A percentile compares a stretch with the other conserved stretches of the same genome.
These are phyloP conservation scores for Chaetomium globosum DNA, from an alignment of 2,329 filamentous ascomycete species.

Conservation along the genomic window DNA sequence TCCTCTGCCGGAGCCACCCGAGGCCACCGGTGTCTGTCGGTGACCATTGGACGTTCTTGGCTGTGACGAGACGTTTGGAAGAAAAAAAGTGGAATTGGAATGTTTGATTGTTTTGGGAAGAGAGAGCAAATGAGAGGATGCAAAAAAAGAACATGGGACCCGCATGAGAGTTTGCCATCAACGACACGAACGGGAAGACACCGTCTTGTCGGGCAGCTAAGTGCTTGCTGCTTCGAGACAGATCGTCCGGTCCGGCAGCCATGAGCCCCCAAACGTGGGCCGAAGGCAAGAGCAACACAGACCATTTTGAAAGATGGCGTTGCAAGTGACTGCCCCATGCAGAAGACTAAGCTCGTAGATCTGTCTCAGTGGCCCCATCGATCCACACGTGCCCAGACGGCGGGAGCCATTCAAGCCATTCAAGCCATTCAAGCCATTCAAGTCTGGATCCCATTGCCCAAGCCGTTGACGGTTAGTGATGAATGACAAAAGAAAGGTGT, in stretches of 20 bases:
- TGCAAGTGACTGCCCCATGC: not conserved
- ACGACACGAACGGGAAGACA: not conserved
- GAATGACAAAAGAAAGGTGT: not conserved
- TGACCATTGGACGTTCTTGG: not conserved
- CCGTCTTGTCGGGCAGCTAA: too few relatives aligned
- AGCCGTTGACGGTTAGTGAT: not conserved
- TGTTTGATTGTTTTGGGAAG: conserved; percentile 13
- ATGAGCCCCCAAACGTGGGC: not conserved
- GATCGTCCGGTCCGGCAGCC: not conserved
- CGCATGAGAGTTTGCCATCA: conserved; percentile 3
- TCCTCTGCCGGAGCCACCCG: not conserved
- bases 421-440: too few relatives aligned
- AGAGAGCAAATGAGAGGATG: conserved; percentile 3
- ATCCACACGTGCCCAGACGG: conserved; percentile 9
- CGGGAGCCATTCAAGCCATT: not conserved
- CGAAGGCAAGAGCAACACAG: conserved; percentile 2
- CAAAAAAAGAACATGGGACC: not conserved
- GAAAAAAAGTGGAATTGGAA: conserved; percentile 6
- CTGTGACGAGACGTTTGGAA: not conserved
- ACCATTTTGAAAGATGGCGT: not conserved
- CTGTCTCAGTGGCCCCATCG: conserved; percentile 12
- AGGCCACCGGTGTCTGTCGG: too few relatives aligned
- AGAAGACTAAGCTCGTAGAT: conserved; percentile 13
- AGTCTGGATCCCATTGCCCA: not conserved
- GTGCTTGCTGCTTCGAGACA: not conserved